phyloP scores from a whole-genome alignment of 2,329 filamentous ascomycete species.

The Ophiostoma triangulosporum region DNA sequence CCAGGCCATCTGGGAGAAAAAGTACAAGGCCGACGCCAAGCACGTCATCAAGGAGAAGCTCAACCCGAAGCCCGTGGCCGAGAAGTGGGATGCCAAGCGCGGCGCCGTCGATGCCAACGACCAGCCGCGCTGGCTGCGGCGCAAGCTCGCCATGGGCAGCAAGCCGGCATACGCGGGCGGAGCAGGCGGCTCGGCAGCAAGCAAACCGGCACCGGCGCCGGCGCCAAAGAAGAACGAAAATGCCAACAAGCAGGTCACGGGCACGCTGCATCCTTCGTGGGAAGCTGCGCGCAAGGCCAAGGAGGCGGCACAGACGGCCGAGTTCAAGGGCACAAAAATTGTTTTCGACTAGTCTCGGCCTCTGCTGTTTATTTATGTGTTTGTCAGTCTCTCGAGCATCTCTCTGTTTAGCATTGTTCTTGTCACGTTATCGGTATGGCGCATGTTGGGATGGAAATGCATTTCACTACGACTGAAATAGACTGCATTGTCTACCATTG shows the following conservation, averaged over 20 bases:
- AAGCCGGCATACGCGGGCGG: conserved; percentile 5
- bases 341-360: neutral
- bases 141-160: conserved; percentile 15
- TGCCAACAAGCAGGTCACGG: conserved; percentile 18
- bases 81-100: conserved; percentile 42
- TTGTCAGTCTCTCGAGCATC: neutral
- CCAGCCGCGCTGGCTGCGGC: conserved; percentile 31
- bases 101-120: conserved; percentile 37
- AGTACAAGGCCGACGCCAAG: conserved; percentile 58
- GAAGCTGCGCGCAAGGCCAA: conserved; percentile 49
- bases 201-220: conserved; percentile 4
- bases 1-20: conserved; percentile 68
- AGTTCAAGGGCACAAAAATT: conserved; percentile 45
- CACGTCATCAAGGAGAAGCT: conserved; percentile 36
- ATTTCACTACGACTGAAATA: neutral
- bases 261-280: conserved; percentile 51
- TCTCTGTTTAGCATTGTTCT: neutral
- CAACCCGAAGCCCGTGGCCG: conserved; percentile 21
- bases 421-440: neutral
- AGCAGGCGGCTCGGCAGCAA: neutral
- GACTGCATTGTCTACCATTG: neutral
- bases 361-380: neutral
- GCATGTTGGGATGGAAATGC: neutral
- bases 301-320: conserved; percentile 36
- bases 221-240: conserved; percentile 12